Base-by-base conservation (phyloP, 139 green algal genomes). In the Chlamydomonas schloesseri region DNA sequence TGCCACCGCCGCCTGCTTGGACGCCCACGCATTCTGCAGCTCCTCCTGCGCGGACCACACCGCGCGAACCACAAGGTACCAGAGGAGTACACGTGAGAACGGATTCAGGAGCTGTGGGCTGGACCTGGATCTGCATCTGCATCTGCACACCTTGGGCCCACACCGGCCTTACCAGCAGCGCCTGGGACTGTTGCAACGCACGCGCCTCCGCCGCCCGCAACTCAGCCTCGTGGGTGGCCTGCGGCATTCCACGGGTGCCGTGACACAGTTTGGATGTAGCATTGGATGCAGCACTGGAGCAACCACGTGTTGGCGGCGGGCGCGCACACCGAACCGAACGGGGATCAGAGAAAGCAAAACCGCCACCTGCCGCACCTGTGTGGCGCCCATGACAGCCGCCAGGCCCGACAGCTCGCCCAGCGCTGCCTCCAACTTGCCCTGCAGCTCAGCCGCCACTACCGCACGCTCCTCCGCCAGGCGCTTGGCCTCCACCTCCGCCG, bases 211-310 rank as follows among this genome's bases (percentile, higher is more conserved):
- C 34, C 31, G 2, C 33, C 34, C 21, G 34, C 53, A 71, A 0
- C 74, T 55, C 74, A 0, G 74, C 74, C 2, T 82, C 74, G 57
- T 57, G 65, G 53, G n/a, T 81, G 4, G 73, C 73, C 50, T 81
- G 73, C 26, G 18, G 65, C 11, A 37, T 24, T 15, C 11, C 23
- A 28, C 65, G 37, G 11, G 8, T 8, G 29, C 29, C 17, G 26
- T 37, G 26, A 46, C 65, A 71, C 53, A 58, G 53, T 58, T 15
- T 15, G 53, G 15, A 58, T 13, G 53, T 58, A 58, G 15, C 13
- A 15, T 13, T 58, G 53, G 53, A 15, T n/a, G n/a, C n/a, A n/a
- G n/a, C n/a, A n/a, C n/a, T n/a, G n/a, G n/a, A n/a, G n/a, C n/a
- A n/a, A n/a, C n/a, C 13, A 58, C 53, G 53, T 23, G 53, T 13